phyloP scores from a whole-genome alignment of 352 stramenopile genomes.

The Peronospora farinosa region DNA sequence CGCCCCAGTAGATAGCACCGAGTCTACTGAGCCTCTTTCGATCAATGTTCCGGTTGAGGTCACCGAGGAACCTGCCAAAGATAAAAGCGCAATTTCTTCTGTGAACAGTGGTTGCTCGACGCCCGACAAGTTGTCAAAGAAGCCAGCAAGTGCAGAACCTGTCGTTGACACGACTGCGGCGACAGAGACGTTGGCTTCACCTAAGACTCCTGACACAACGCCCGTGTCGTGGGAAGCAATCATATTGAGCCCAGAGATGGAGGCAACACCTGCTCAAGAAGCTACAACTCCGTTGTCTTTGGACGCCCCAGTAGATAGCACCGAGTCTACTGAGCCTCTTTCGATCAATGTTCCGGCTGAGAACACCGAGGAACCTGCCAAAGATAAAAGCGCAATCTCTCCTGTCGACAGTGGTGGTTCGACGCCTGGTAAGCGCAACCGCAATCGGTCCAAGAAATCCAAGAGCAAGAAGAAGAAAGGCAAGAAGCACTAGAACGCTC shows the following conservation, averaged over 20 bases:
- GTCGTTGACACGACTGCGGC: background rate
- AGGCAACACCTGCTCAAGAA: conserved; percentile 11
- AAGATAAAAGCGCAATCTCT: conserved; percentile 24
- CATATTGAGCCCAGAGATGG: conserved; percentile 16
- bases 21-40: conserved; percentile 15
- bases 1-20: conserved; percentile 4
- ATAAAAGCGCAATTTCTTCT: conserved; percentile 24
- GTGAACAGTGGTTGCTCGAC: conserved; percentile 18
- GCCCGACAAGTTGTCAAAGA: conserved; percentile 1
- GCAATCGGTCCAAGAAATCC: conserved; percentile 42
- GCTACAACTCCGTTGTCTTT: conserved; percentile 12
- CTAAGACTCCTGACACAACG: conserved; percentile 7
- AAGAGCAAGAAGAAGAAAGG: conserved; percentile 57
- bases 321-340: conserved; percentile 14
- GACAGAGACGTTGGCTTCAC: conserved; percentile 11
- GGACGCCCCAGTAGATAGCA: conserved; percentile 8
- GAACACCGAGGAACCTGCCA: conserved; percentile 12
- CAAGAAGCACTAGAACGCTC: conserved; percentile 43
- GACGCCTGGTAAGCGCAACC: conserved; percentile 18
- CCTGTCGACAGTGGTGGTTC: conserved; percentile 19
- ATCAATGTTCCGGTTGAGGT: conserved; percentile 22
- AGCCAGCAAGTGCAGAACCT: conserved; percentile 5
- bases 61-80: conserved; percentile 9
- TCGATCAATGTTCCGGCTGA: conserved; percentile 20
- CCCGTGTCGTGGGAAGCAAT: conserved; percentile 21